A percentile compares a stretch with the other conserved stretches of the same genome.
These are phyloP conservation scores for Pythium brachiatum DNA, from an alignment of 352 stramenopile genomes.

Conservation along the genomic window DNA sequence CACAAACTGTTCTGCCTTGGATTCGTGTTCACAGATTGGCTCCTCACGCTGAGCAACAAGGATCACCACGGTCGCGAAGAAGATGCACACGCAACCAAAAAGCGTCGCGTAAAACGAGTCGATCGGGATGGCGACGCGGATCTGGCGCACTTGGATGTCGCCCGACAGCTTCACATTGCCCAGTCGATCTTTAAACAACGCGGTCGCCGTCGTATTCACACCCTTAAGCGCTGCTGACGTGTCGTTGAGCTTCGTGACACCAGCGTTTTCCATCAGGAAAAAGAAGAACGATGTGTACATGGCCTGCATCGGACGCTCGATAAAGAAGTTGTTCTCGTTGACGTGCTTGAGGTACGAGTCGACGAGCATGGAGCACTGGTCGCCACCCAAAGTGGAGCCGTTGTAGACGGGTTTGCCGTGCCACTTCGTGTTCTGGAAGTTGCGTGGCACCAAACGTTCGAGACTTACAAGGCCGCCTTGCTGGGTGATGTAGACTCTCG, in stretches of 20 bases:
- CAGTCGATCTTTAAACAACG: too few relatives aligned
- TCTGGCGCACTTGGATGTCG: conserved; percentile 12
- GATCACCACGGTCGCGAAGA: too few relatives aligned
- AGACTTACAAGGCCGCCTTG: conserved; percentile 2
- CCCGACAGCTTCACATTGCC: conserved; percentile 21
- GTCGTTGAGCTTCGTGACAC: conserved; percentile 11
- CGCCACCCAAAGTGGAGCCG: not conserved
- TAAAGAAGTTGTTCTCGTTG: conserved; percentile 8
- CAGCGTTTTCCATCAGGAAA: conserved; percentile 12
- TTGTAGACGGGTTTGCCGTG: not conserved
- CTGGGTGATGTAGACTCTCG: conserved; percentile 5
- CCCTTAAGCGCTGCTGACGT: not conserved
- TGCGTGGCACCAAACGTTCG: too few relatives aligned
- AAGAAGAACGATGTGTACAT: conserved; percentile 14
- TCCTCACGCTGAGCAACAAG: too few relatives aligned
- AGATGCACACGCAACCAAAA: too few relatives aligned
- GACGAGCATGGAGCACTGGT: conserved; percentile 9
- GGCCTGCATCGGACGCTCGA: conserved; percentile 11
- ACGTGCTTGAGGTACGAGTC: conserved; percentile 14
- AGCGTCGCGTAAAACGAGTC: conserved; percentile 41
- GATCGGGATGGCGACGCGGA: conserved; percentile 12
- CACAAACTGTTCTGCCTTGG: too few relatives aligned
- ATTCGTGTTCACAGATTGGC: too few relatives aligned
- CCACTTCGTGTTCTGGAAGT: too few relatives aligned
- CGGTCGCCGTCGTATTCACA: not conserved